Evolutionary conservation across 1,284 basidiomycete species (phyloP), one percentile per base, ranked within the genome.

Genomic region (Puccinia coronata): DNA sequence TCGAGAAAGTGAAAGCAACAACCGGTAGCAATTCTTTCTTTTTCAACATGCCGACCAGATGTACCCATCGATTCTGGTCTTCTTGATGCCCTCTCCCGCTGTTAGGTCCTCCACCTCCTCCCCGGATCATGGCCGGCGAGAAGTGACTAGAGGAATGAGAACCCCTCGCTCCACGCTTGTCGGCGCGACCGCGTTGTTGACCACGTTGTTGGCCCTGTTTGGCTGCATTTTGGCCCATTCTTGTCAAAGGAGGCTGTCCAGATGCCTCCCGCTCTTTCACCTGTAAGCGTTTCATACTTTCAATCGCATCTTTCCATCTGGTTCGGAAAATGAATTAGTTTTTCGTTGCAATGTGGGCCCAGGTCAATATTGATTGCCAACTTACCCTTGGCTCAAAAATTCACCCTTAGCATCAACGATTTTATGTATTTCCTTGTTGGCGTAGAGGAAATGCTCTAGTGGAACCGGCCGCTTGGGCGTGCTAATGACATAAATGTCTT

Each of bases 401-500:
- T 91, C 90, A 57, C 95, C 90, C 77, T 90, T 90, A 0, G 93
- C 89, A 85, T 98, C 92, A 36, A 99, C 94, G 82, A 99, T 94
- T 87, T 96, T 98, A 89, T 93, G 92, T 84, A 93, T 88, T 65
- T 98, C 95, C 82, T 92, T 90, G 16, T 94, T 93, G 0, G 96
- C 95, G 87, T 97, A 99, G 6, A 99, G 88, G 87, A 93, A 98
- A 88, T 99, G 97, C 86, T 99, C 96, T 55, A 99, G 89, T 1
- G 97, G 97, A 1, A 99, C 96, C 0, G 97, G 97, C 82, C 97
- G 90, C 87, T 98, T 96, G 0, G 93, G 91, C 0, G 97, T 99
- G 31, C 94, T 97, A 83, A 99, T 98, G 76, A 99, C 97, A 86
- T 98, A 99, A 82, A 99, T 98, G 84, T 99, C 95, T 87, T 98